These are phyloP conservation scores for Xylaria sp. DNA, from an alignment of 2,329 filamentous ascomycete genomes.

Conservation along the genomic window DNA sequence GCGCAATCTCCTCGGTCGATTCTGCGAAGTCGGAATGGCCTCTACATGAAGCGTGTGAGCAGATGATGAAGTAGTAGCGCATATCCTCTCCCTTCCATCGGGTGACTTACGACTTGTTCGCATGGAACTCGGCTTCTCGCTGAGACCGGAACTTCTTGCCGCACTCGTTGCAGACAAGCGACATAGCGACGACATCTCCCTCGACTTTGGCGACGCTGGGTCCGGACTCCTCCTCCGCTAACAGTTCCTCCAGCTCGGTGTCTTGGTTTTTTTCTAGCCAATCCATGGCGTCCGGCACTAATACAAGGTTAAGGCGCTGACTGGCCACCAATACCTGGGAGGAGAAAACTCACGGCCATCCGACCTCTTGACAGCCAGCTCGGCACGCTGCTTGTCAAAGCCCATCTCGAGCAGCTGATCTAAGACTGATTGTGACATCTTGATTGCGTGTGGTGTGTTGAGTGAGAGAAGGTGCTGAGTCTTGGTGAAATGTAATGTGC, in stretches of 20 bases:
- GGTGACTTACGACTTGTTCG: constrained; percentile 77
- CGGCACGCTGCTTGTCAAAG: constrained; percentile 84
- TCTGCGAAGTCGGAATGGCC: constrained; percentile 92
- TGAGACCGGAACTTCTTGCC: constrained; percentile 88
- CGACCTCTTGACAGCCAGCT: constrained; percentile 84
- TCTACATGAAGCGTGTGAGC: constrained; percentile 52
- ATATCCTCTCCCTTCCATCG: neutral
- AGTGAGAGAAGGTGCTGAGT: constrained; percentile 11
- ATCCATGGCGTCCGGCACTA: constrained; percentile 88
- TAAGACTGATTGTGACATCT: constrained; percentile 68
- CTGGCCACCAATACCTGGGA: neutral
- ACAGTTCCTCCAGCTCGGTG: constrained; percentile 84
- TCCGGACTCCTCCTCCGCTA: constrained; percentile 65
- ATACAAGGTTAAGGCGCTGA: constrained; percentile 7
- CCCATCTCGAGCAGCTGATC: constrained; percentile 74
- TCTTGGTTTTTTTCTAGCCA: constrained; percentile 96
- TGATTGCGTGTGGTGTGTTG: constrained; percentile 41
- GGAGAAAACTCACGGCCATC: constrained; percentile 72
- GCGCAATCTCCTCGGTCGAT: constrained; percentile 90
- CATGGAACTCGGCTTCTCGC: constrained; percentile 88
- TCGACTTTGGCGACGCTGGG: constrained; percentile 69
- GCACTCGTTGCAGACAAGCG: constrained; percentile 93
- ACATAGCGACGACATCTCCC: constrained; percentile 77
- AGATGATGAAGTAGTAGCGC: neutral
- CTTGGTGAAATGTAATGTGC: neutral